phyloP scores from a whole-genome alignment of 2,329 filamentous ascomycete species.

The Aspergillus proliferans region DNA sequence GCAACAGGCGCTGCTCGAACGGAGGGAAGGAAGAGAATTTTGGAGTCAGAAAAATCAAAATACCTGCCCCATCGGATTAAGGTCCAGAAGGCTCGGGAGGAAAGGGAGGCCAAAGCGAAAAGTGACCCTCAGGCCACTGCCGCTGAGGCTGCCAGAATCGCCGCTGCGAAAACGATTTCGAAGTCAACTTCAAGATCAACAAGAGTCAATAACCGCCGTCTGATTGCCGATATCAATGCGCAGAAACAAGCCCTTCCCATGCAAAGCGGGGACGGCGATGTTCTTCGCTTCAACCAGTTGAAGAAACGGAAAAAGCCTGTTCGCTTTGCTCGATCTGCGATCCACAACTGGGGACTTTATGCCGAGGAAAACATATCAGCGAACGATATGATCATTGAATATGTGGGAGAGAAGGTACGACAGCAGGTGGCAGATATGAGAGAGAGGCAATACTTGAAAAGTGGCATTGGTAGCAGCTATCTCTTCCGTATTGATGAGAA shows the following conservation, averaged over 20 bases:
- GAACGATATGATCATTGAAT: conserved; percentile 99
- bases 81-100: conserved; percentile 83
- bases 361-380: conserved; percentile 95
- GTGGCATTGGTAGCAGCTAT: conserved; percentile 94
- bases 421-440: conserved; percentile 97
- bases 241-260: conserved; percentile 72
- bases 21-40: conserved; percentile 89
- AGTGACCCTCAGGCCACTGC: conserved; percentile 62
- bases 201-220: conserved; percentile 89
- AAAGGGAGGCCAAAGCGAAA: conserved; percentile 66
- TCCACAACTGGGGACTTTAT: conserved; percentile 98
- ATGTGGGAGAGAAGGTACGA: conserved; percentile 93
- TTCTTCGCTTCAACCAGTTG: conserved; percentile 95
- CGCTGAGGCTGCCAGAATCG: conserved; percentile 64
- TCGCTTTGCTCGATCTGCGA: conserved; percentile 93
- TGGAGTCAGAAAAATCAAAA: conserved; percentile 96
- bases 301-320: conserved; percentile 99
- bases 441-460: conserved; percentile 86
- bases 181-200: conserved; percentile 90
- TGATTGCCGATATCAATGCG: conserved; percentile 89
- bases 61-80: conserved; percentile 97
- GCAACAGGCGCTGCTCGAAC: conserved; percentile 79
- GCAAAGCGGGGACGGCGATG: conserved; percentile 74
- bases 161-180: conserved; percentile 71
- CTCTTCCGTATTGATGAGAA: conserved; percentile 97